These are phyloP conservation scores for Terfezia claveryi DNA, from an alignment of 495 filamentous ascomycete species.

Conservation along the genomic window DNA sequence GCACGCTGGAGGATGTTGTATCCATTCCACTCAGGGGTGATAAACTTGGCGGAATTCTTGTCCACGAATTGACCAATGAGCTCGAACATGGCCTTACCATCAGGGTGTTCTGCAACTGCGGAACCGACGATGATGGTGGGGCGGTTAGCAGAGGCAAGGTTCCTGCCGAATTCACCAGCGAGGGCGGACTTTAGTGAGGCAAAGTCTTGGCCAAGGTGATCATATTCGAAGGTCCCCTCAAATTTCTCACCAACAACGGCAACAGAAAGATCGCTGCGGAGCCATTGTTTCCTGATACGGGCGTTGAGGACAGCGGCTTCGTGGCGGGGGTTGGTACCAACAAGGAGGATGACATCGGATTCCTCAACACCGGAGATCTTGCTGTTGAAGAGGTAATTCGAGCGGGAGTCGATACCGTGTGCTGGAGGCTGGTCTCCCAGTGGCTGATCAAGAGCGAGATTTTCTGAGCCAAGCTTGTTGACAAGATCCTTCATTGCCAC, in stretches of 20 bases:
- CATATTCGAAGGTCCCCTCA: constrained; percentile 78
- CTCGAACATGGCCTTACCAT: constrained; percentile 84
- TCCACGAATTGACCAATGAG: constrained; percentile 71
- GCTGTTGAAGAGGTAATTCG: constrained; percentile 92
- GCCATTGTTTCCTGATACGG: constrained; percentile 90
- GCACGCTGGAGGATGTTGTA: constrained; percentile 86
- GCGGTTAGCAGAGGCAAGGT: constrained; percentile 62
- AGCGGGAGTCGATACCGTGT: constrained; percentile 81
- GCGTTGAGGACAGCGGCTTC: constrained; percentile 91
- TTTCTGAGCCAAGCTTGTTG: constrained; percentile 90
- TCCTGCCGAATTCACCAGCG: constrained; percentile 72
- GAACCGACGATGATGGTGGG: constrained; percentile 94
- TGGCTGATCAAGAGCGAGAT: constrained; percentile 79
- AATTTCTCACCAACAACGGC: constrained; percentile 81
- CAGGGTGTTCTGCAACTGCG: constrained; percentile 65
- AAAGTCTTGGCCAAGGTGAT: constrained; percentile 62
- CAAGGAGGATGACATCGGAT: constrained; percentile 72
- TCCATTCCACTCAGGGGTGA: constrained; percentile 81
- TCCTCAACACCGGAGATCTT: constrained; percentile 83
- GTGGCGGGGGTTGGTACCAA: constrained; percentile 84
- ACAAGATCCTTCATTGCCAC: constrained; percentile 92
- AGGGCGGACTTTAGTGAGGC: constrained; percentile 63
- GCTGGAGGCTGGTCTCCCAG: constrained; percentile 61
- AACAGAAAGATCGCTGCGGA: constrained; percentile 82
- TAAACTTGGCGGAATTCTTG: constrained; percentile 72